A percentile compares a stretch with the other conserved stretches of the same genome.
phyloP scores from a whole-genome alignment of 176 grass and related monocot species.

The Echinochloa phyllopogon region DNA sequence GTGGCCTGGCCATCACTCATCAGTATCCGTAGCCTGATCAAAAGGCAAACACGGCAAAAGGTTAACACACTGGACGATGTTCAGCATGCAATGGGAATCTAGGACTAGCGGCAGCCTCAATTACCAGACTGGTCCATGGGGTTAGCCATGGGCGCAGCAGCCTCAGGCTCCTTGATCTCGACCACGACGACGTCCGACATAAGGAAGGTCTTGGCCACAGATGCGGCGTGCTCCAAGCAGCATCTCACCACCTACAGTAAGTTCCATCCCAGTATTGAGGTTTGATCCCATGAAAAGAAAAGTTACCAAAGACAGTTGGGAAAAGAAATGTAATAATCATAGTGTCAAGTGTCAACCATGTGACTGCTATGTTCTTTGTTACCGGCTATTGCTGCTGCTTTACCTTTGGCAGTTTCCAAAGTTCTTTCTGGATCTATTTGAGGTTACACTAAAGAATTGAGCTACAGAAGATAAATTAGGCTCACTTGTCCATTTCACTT shows the following conservation, averaged over 20 bases:
- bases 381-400: neutral
- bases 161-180: conserved; percentile 84
- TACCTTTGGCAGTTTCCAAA: neutral
- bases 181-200: conserved; percentile 87
- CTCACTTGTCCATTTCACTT: neutral
- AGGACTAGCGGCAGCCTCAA: neutral
- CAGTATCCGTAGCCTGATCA: conserved; percentile 75
- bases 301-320: neutral
- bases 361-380: conserved; percentile 4
- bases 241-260: conserved; percentile 90
- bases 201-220: conserved; percentile 95
- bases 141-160: conserved; percentile 49
- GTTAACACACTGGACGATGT: neutral
- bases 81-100: neutral
- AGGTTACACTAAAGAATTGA: neutral
- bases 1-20: conserved; percentile 31
- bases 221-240: conserved; percentile 85
- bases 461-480: neutral
- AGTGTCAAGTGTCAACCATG: conserved; percentile 9
- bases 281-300: neutral
- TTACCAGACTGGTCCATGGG: conserved; percentile 95
- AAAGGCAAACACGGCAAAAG: neutral
- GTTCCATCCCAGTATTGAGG: neutral
- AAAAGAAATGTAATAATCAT: conserved; percentile 16
- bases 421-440: neutral